Percentiles rank a stretch among this genome's conserved stretches.
Evolutionary conservation across 2,329 filamentous ascomycete genomes (phyloP).

Genomic region (Talaromyces funiculosus): DNA sequence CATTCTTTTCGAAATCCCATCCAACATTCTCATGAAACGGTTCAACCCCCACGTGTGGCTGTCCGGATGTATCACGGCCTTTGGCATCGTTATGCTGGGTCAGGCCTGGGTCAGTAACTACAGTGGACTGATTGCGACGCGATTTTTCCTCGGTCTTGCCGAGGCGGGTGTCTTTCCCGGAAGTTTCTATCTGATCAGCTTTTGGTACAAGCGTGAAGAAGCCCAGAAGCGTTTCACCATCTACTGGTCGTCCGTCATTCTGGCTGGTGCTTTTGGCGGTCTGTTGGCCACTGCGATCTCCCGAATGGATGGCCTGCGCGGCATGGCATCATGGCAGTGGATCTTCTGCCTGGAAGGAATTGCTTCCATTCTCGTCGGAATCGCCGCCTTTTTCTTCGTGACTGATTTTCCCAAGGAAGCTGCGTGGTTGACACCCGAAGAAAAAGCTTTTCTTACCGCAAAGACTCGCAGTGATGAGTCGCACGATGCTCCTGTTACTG

Average conservation of each 20-base stretch:
- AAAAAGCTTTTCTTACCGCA: conserved; percentile 17
- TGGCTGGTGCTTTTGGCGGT: conserved; percentile 24
- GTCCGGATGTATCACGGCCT: conserved; percentile 20
- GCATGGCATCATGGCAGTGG: conserved; percentile 26
- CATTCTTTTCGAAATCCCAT: conserved; percentile 50
- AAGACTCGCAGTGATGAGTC: conserved; percentile 15
- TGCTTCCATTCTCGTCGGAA: conserved; percentile 21
- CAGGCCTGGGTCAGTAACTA: conserved; percentile 26
- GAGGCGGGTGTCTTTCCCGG: conserved; percentile 33
- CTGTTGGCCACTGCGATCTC: conserved; percentile 24
- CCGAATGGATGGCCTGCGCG: conserved; percentile 24
- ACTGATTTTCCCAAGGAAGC: conserved; percentile 22
- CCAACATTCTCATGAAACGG: conserved; percentile 48
- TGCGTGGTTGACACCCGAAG: conserved; percentile 20
- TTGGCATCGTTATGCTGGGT: conserved; percentile 22
- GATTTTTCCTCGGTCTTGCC: conserved; percentile 25
- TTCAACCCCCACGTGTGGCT: conserved; percentile 49
- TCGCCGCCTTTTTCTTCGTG: conserved; percentile 20
- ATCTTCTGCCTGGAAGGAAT: conserved; percentile 29
- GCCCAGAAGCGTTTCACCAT: conserved; percentile 22
- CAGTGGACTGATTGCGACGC: conserved; percentile 23
- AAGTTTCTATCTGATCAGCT: conserved; percentile 31
- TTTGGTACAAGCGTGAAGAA: conserved; percentile 32
- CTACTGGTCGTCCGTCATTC: conserved; percentile 21
- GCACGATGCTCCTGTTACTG: neutral